These are phyloP conservation scores for Thuja plicata DNA, from an alignment of 83 land plant genomes.

Conservation along the genomic window DNA sequence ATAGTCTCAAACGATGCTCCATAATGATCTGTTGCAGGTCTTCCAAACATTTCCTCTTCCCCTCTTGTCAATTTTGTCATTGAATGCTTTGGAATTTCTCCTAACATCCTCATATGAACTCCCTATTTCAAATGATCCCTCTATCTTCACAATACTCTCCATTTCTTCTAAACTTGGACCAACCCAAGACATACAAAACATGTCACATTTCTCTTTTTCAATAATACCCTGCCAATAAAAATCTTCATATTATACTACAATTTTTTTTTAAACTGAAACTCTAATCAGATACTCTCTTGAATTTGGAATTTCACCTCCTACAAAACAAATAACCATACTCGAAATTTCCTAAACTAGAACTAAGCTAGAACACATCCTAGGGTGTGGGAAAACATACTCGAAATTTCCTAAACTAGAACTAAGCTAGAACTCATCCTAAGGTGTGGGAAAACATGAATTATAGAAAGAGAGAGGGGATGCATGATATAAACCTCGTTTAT, in stretches of 20 bases:
- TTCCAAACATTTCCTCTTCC: no score
- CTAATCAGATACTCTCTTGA: neutral
- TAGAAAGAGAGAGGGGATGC: neutral
- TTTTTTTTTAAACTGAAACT: neutral
- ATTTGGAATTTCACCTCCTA: neutral
- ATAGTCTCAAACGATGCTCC: no score
- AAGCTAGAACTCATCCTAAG: no score
- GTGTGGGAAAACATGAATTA: no score
- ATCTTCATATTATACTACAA: no score
- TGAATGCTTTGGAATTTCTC: no score
- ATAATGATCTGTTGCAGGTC: no score
- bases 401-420: no score
- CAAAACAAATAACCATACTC: neutral
- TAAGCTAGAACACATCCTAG: no score
- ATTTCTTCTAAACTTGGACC: neutral
- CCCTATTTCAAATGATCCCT: neutral
- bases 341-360: no score
- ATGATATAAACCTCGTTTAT: neutral
- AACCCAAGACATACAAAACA: neutral
- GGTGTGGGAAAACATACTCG: no score
- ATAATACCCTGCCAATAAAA: neutral
- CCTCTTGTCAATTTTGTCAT: no score
- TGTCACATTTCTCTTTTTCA: neutral
- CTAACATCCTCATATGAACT: neutral
- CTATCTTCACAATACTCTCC: neutral